A percentile compares a stretch with the other conserved stretches of the same genome.
Conservation (phyloP, 2,329 filamentous ascomycete species). For the Monosporascus sp. region DNA sequence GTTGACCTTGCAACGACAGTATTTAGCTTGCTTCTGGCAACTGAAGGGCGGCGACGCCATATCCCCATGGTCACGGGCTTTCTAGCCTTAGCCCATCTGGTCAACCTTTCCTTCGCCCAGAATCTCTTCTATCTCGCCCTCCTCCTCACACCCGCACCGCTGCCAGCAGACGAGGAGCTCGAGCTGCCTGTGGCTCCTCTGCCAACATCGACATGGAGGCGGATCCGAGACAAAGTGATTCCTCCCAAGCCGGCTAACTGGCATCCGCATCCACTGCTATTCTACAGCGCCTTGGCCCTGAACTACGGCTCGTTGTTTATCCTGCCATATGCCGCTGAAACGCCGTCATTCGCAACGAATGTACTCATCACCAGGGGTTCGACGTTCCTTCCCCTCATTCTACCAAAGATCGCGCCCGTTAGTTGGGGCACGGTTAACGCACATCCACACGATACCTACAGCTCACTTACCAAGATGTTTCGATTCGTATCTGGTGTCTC, state of each 20-base stretch:
- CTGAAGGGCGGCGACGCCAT: constrained; percentile 53
- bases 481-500: constrained; percentile 38
- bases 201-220: constrained; percentile 24
- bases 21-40: constrained; percentile 51
- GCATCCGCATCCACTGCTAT: constrained; percentile 32
- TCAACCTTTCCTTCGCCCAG: constrained; percentile 56
- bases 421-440: constrained; percentile 42
- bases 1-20: constrained; percentile 48
- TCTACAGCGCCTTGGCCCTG: constrained; percentile 27
- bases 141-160: constrained; percentile 47
- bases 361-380: constrained; percentile 29
- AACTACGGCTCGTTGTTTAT: constrained; percentile 31
- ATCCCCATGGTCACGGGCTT: constrained; percentile 52
- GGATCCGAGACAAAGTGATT: constrained; percentile 25
- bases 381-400: constrained; percentile 39
- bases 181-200: constrained; percentile 21
- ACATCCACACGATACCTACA: constrained; percentile 32
- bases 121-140: constrained; percentile 58
- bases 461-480: constrained; percentile 41
- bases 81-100: constrained; percentile 51
- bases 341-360: constrained; percentile 31
- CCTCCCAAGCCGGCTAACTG: constrained; percentile 39
- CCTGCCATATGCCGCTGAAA: constrained; percentile 35
- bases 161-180: constrained; percentile 26
- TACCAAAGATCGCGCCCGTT: constrained; percentile 41